Evolutionary conservation across 2,329 filamentous ascomycete species (phyloP).

Genomic region (Neoascochyta sp.): DNA sequence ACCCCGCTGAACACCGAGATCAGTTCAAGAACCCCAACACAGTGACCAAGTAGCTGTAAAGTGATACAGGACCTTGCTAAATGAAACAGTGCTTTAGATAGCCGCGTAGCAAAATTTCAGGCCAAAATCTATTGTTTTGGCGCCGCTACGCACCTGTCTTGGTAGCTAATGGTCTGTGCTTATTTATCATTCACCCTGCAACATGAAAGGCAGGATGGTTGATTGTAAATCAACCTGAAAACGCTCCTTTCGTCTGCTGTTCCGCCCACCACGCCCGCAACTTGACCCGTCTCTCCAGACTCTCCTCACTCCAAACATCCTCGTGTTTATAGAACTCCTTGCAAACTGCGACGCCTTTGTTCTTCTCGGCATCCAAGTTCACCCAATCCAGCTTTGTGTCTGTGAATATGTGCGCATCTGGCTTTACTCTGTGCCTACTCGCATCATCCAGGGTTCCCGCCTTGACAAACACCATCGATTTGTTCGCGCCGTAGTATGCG

Average conservation of each 20-base stretch:
- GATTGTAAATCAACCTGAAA: too few relatives aligned
- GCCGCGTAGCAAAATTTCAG: too few relatives aligned
- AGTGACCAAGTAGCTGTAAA: too few relatives aligned
- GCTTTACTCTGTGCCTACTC: slow-evolving; percentile 33
- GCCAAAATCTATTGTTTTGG: too few relatives aligned
- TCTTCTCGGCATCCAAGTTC: slow-evolving; percentile 36
- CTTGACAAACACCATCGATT: slow-evolving; percentile 39
- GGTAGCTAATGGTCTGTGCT: too few relatives aligned
- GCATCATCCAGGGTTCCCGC: slow-evolving; percentile 46
- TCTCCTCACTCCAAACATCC: slow-evolving; percentile 14
- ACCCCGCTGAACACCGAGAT: too few relatives aligned
- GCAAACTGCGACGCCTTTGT: slow-evolving; percentile 19
- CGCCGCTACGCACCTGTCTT: too few relatives aligned
- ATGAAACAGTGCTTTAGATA: too few relatives aligned
- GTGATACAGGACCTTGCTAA: too few relatives aligned
- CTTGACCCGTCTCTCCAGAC: slow-evolving; percentile 9
- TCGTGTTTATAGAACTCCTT: slow-evolving; percentile 12
- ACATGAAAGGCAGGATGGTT: too few relatives aligned
- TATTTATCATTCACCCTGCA: too few relatives aligned
- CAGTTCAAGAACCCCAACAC: too few relatives aligned
- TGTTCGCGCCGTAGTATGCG: slow-evolving; percentile 40
- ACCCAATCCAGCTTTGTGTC: slow-evolving; percentile 43
- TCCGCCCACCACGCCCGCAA: slow-evolving; percentile 4
- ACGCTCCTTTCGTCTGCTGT: slow-evolving; percentile 2
- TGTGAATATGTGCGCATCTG: slow-evolving; percentile 47